phyloP scores from a whole-genome alignment of 169 alveolate species.

The Cryptosporidium baileyi region DNA sequence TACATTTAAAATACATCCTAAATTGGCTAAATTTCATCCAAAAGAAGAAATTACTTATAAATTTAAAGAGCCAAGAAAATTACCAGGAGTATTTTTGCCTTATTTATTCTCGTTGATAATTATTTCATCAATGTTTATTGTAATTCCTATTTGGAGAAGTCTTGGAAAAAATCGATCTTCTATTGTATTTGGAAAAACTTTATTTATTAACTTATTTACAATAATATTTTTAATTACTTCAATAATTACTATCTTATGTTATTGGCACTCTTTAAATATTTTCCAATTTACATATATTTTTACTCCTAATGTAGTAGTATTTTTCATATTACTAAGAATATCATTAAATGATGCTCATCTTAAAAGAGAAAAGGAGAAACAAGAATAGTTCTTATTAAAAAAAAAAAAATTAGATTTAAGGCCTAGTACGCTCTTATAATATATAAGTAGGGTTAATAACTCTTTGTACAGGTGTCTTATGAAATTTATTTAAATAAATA shows the following conservation, averaged over 20 bases:
- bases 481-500: background rate
- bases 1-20: conserved; percentile 34
- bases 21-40: conserved; percentile 9
- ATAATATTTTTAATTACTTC: conserved; percentile 3
- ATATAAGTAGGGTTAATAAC: no score
- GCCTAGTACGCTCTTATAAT: no score
- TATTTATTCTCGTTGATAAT: background rate
- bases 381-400: no score
- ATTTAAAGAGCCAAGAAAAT: conserved; percentile 55
- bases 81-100: conserved; percentile 55
- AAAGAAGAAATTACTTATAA: conserved; percentile 29
- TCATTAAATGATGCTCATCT: background rate
- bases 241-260: conserved; percentile 16
- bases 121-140: background rate
- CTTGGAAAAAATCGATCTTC: background rate
- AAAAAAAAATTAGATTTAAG: no score
- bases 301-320: conserved; percentile 5
- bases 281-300: conserved; percentile 48
- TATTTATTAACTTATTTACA: background rate
- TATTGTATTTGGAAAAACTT: no score
- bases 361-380: no score
- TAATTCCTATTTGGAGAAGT: conserved; percentile 31
- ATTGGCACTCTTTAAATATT: conserved; percentile 49
- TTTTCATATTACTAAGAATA: conserved; percentile 2
- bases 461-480: no score